phyloP scores from a whole-genome alignment of 495 filamentous ascomycete species.

The Daldinia concentrica region DNA sequence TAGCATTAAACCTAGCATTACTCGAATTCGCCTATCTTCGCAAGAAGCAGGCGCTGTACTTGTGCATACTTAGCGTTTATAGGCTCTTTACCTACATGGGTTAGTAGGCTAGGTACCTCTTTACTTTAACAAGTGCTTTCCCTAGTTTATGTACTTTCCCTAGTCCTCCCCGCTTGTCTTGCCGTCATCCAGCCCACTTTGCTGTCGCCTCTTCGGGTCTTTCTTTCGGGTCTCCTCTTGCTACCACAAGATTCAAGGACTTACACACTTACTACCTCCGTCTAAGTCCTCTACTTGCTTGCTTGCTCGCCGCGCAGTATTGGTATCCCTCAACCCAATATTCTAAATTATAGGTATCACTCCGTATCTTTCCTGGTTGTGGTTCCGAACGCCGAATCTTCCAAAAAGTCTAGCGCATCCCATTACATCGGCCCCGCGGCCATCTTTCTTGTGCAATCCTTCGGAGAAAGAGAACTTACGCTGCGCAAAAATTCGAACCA shows the following conservation, averaged over 20 bases:
- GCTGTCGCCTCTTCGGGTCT: constrained; percentile 21
- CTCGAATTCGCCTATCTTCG: constrained; percentile 16
- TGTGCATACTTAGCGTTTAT: constrained; percentile 17
- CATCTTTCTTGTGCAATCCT: constrained; percentile 25
- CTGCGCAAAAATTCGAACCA: constrained; percentile 22
- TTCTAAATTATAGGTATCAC: constrained; percentile 9
- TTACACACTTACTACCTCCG: neutral
- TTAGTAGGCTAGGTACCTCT: constrained; percentile 20
- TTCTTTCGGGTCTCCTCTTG: constrained; percentile 10
- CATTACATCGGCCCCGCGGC: constrained; percentile 4
- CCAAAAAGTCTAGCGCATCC: constrained; percentile 24
- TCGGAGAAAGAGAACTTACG: constrained; percentile 28
- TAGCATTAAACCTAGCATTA: constrained; percentile 26
- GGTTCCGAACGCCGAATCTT: constrained; percentile 17
- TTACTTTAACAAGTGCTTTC: constrained; percentile 18
- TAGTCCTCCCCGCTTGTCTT: constrained; percentile 33
- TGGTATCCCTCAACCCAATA: constrained; percentile 19
- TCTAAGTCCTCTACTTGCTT: constrained; percentile 5
- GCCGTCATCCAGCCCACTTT: constrained; percentile 38
- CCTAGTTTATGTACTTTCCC: constrained; percentile 8
- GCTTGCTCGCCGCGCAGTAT: constrained; percentile 12
- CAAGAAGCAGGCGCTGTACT: constrained; percentile 16
- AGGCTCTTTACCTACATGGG: constrained; percentile 21
- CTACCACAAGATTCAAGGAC: constrained; percentile 26
- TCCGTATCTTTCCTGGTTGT: constrained; percentile 1